Conservation (phyloP, 345 rosid genomes). For the Microcos paniculata region DNA sequence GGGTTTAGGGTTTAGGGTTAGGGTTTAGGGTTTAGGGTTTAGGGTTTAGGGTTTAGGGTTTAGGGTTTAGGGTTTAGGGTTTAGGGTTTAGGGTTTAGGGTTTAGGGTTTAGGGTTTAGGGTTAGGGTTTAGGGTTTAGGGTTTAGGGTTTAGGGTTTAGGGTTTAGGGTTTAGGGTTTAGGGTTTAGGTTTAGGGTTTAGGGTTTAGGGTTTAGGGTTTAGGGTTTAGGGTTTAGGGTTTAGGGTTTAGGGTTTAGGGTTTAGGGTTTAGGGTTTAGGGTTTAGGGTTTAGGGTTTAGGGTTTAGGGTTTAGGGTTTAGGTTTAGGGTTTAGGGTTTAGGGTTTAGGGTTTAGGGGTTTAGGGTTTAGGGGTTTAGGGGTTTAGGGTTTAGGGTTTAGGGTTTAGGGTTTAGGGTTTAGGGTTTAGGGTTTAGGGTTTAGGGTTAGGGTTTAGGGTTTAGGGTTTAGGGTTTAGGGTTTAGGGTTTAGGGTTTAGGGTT, state of each 20-base stretch:
- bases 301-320: constrained; percentile 26
- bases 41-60: too few species aligned
- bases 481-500: constrained; percentile 30
- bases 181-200: constrained; percentile 22
- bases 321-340: constrained; percentile 29
- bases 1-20: too few species aligned
- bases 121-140: too few species aligned
- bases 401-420: constrained; percentile 9
- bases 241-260: background rate
- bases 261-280: background rate
- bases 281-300: constrained; percentile 24
- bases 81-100: too few species aligned
- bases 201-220: constrained; percentile 31
- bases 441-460: constrained; percentile 24
- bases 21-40: too few species aligned
- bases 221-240: constrained; percentile 11
- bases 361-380: too few species aligned
- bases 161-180: too few species aligned
- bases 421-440: constrained; percentile 26
- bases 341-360: too few species aligned
- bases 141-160: too few species aligned
- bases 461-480: constrained; percentile 29
- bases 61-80: too few species aligned
- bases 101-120: too few species aligned
- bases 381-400: too few species aligned